Conservation (phyloP, 2,329 filamentous ascomycete species). For the Penicillium sp. region DNA sequence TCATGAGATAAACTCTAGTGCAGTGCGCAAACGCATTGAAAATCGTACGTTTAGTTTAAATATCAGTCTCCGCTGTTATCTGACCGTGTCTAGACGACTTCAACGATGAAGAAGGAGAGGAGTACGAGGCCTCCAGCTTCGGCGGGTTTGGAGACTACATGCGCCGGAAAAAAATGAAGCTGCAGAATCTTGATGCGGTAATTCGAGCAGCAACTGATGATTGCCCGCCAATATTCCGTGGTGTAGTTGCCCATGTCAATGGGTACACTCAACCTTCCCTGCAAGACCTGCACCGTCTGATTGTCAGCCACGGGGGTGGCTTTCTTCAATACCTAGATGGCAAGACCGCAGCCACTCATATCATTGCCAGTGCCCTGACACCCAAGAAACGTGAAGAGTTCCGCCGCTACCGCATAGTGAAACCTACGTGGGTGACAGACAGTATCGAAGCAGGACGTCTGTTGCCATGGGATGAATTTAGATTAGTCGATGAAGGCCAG, state of each 20-base stretch:
- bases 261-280: conserved; percentile 94
- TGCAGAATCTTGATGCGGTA: conserved; percentile 89
- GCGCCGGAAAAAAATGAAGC: conserved; percentile 90
- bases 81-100: conserved; percentile 59
- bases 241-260: conserved; percentile 85
- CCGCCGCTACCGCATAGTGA: conserved; percentile 82
- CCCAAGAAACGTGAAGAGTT: conserved; percentile 94
- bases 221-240: conserved; percentile 83
- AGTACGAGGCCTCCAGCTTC: conserved; percentile 84
- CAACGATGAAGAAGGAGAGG: conserved; percentile 77
- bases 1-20: conserved; percentile 57
- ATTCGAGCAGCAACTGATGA: conserved; percentile 66
- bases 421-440: conserved; percentile 90
- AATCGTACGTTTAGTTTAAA: conserved; percentile 42
- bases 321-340: conserved; percentile 93
- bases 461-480: conserved; percentile 81
- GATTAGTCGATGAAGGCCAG: conserved; percentile 78
- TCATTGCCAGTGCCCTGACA: conserved; percentile 84
- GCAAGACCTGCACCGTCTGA: conserved; percentile 79
- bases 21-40: conserved; percentile 62
- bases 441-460: conserved; percentile 78
- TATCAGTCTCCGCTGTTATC: conserved; percentile 10
- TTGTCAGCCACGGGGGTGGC: conserved; percentile 89
- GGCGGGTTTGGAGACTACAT: conserved; percentile 91
- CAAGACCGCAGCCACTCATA: conserved; percentile 93